phyloP scores from a whole-genome alignment of 768 basidiomycete genomes.

The Gloeophyllum trabeum region DNA sequence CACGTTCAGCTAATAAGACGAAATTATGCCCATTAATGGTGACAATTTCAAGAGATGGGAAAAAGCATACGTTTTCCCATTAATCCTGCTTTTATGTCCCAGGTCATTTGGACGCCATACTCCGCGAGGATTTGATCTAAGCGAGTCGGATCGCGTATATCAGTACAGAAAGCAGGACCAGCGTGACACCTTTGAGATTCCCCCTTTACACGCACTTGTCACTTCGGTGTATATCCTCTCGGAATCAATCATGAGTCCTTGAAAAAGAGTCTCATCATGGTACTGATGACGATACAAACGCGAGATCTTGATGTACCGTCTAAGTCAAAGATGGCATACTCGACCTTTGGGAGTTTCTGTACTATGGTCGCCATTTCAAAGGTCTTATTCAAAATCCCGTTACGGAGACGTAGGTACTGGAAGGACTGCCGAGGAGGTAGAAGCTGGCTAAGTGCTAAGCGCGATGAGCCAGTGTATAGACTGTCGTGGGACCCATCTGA shows the following conservation, averaged over 20 bases:
- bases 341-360: slow-evolving; percentile 23
- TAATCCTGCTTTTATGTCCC: slow-evolving; percentile 81
- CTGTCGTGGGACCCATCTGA: no score
- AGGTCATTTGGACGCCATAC: slow-evolving; percentile 72
- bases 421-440: no score
- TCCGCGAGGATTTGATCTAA: slow-evolving; percentile 61
- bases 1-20: slow-evolving; percentile 41
- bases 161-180: not conserved
- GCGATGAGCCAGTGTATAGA: no score
- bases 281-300: slow-evolving; percentile 2
- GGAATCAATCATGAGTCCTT: slow-evolving; percentile 69
- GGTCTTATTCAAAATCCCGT: no score
- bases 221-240: slow-evolving; percentile 70
- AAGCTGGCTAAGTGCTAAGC: no score
- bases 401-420: no score
- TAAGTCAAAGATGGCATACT: slow-evolving; percentile 68
- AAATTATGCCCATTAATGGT: no score
- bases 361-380: no score
- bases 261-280: slow-evolving; percentile 2
- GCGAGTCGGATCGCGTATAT: slow-evolving; percentile 5
- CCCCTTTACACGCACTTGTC: slow-evolving; percentile 41
- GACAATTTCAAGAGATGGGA: not conserved
- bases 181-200: not conserved
- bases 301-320: slow-evolving; percentile 33
- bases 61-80: slow-evolving; percentile 71